Conservation (phyloP, 2,329 filamentous ascomycete genomes). For the Trichoderma afroharzianum region DNA sequence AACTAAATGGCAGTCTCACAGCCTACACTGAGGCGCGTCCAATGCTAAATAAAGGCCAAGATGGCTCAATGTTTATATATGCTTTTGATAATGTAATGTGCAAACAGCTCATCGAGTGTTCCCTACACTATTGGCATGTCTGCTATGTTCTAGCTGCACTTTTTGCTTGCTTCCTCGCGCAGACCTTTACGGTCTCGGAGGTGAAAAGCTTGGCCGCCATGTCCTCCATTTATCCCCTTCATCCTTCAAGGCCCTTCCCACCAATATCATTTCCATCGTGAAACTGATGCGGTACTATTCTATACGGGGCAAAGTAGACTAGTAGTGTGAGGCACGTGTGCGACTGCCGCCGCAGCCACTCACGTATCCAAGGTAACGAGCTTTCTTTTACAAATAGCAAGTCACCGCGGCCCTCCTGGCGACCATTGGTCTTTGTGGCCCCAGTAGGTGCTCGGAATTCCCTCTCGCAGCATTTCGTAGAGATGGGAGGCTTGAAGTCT, state of each 20-base stretch:
- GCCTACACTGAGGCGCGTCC: neutral
- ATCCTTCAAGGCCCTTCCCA: neutral
- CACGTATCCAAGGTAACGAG: conserved; percentile 1
- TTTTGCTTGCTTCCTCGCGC: neutral
- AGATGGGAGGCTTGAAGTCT: neutral
- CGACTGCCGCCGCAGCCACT: conserved; percentile 2
- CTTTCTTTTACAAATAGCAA: conserved; percentile 6
- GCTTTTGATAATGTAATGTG: neutral
- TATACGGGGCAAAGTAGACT: conserved; percentile 11
- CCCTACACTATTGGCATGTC: neutral
- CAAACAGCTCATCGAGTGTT: neutral
- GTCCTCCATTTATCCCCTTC: neutral
- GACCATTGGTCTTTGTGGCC: conserved; percentile 15
- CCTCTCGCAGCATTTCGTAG: conserved; percentile 20
- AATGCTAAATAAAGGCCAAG: neutral
- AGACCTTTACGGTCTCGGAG: neutral
- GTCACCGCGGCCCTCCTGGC: conserved; percentile 7
- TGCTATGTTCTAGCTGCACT: conserved; percentile 2
- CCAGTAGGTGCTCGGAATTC: conserved; percentile 28
- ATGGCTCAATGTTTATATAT: neutral
- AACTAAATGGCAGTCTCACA: neutral
- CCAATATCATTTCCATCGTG: conserved; percentile 5
- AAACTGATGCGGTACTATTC: conserved; percentile 13
- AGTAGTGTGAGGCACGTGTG: conserved; percentile 10
- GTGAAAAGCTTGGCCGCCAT: neutral